A percentile compares a stretch with the other conserved stretches of the same genome.
phyloP scores from a whole-genome alignment of 768 basidiomycete species.

The Leccinum obscurum region DNA sequence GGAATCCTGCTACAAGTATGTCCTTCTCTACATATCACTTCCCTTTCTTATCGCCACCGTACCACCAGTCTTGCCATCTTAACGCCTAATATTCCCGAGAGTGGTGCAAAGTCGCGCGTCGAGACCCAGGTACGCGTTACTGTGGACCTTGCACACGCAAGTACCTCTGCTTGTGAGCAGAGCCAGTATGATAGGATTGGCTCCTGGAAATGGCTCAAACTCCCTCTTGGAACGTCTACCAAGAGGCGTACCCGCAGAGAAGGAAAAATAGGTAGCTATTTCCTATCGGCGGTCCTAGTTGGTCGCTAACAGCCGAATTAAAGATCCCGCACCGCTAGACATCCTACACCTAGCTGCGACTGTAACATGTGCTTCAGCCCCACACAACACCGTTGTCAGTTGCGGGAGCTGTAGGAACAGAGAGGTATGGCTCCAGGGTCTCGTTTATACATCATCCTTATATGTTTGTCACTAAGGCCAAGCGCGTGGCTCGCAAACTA shows the following conservation, averaged over 20 bases:
- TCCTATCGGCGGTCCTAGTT: conserved; percentile 1
- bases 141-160: conserved; percentile 73
- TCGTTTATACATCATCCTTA: conserved; percentile 8
- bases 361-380: conserved; percentile 80
- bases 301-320: conserved; percentile 20
- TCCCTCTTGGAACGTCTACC: conserved; percentile 80
- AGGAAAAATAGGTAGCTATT: conserved; percentile 67
- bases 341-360: conserved; percentile 70
- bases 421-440: conserved; percentile 53
- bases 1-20: conserved; percentile 76
- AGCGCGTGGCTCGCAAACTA: conserved; percentile 86
- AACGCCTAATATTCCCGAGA: conserved; percentile 79
- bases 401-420: conserved; percentile 88
- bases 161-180: conserved; percentile 56
- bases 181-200: conserved; percentile 76
- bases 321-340: conserved; percentile 69
- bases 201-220: conserved; percentile 85
- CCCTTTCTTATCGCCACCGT: conserved; percentile 17
- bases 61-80: conserved; percentile 69
- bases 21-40: conserved; percentile 16
- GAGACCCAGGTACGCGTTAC: conserved; percentile 91
- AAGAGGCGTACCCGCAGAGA: conserved; percentile 85
- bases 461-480: conserved; percentile 53
- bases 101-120: conserved; percentile 89
- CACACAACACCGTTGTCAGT: conserved; percentile 72